Conservation (phyloP, 192 early-diverging fungal genomes). For the Umbelopsis sp. region DNA sequence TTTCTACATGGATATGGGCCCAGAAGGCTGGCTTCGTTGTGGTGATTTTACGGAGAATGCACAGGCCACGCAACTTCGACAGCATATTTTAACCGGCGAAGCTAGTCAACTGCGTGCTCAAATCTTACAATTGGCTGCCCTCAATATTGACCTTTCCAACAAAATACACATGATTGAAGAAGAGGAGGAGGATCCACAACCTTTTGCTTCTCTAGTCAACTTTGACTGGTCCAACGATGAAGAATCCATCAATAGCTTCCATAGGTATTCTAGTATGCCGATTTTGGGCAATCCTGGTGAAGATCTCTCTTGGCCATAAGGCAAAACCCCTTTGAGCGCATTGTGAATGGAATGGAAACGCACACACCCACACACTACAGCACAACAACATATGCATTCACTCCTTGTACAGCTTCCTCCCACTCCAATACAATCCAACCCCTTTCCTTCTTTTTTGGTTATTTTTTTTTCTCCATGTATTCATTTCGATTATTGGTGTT, state of each 20-base stretch:
- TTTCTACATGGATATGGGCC: conserved; percentile 54
- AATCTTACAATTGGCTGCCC: neutral
- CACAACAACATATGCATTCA: neutral
- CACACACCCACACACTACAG: neutral
- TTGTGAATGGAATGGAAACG: neutral
- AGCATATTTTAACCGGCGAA: conserved; percentile 54
- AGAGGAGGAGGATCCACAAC: conserved; percentile 2
- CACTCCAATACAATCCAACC: neutral
- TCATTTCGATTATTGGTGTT: neutral
- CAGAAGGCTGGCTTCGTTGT: conserved; percentile 54
- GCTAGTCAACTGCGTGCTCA: conserved; percentile 28
- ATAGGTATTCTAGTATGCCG: conserved; percentile 15
- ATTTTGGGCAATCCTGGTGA: conserved; percentile 12
- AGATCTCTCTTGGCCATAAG: conserved; percentile 19
- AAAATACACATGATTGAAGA: conserved; percentile 14
- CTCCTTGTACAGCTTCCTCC: conserved; percentile 13
- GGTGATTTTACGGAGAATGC: conserved; percentile 67
- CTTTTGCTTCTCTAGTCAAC: conserved; percentile 3
- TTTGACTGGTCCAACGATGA: conserved; percentile 12
- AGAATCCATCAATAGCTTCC: neutral
- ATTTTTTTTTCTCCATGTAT: neutral
- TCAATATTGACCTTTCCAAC: neutral
- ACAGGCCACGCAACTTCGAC: conserved; percentile 54
- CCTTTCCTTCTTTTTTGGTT: too few species aligned
- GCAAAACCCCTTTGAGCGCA: too few species aligned